Percentiles rank a stretch among this genome's conserved stretches.
Evolutionary conservation across 805 yeast species (phyloP).

Genomic region (Saturnispora sanitii): DNA sequence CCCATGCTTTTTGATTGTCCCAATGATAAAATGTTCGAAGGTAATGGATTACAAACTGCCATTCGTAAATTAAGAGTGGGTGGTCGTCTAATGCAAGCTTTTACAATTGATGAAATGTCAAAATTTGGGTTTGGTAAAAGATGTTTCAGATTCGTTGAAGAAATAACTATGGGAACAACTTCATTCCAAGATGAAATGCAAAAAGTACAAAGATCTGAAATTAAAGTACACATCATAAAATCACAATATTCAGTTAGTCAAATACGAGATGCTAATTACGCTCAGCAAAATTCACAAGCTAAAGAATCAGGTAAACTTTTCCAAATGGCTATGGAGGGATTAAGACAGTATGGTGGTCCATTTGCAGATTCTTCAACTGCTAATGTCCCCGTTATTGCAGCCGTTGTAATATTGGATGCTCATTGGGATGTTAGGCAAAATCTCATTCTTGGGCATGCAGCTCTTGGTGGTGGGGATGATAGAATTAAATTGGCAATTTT

Average conservation of each 20-base stretch:
- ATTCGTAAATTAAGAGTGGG: conserved; percentile 67
- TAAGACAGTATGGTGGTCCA: conserved; percentile 46
- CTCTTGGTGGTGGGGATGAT: conserved; percentile 80
- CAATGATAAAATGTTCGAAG: conserved; percentile 40
- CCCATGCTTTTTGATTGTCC: conserved; percentile 65
- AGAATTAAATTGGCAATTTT: conserved; percentile 74
- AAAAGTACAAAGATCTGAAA: conserved; percentile 38
- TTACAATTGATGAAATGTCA: conserved; percentile 82
- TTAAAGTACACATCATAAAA: conserved; percentile 70
- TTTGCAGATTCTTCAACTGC: conserved; percentile 28
- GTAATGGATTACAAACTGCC: conserved; percentile 61
- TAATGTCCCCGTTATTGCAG: conserved; percentile 59
- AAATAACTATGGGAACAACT: conserved; percentile 43
- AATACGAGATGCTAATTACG: conserved; percentile 65
- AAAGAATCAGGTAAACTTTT: conserved; percentile 67
- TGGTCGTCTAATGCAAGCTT: conserved; percentile 84
- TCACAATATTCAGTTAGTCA: conserved; percentile 60
- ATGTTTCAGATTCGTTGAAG: conserved; percentile 67
- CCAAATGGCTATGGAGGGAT: conserved; percentile 68
- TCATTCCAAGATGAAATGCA: conserved; percentile 33
- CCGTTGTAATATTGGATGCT: conserved; percentile 75
- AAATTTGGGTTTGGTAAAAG: conserved; percentile 70
- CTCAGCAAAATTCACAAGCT: conserved; percentile 79
- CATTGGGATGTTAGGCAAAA: conserved; percentile 61
- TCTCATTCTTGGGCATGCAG: conserved; percentile 79